Evolutionary conservation across 2,329 filamentous ascomycete genomes (phyloP), one percentile per base, ranked within the genome.

Genomic region (Chalaropsis thielavioides): DNA sequence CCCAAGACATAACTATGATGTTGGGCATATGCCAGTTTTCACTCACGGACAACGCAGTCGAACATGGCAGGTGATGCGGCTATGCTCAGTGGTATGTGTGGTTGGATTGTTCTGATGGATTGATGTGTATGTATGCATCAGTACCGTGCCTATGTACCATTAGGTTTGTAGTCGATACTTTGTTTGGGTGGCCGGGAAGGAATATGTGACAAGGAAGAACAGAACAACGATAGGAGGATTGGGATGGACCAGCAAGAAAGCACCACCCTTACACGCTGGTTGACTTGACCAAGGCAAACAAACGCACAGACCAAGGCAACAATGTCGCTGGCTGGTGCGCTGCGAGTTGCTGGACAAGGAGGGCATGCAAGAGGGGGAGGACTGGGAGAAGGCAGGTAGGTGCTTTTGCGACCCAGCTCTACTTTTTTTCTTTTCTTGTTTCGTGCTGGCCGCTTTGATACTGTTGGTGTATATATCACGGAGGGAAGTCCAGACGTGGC

Each of bases 321-420:
- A 15, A 35, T 38, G 24, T 38, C 54, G 54, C 54, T 58, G 54
- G 54, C 54, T 58, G 54, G 54, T 58, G 54, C 54, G 54, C 27
- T 58, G 54, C 54, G 17, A 35, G 27, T 11, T 54, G 49, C 24
- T 54, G 19, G 49, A 54, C 19, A 6, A 6, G 27, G 46, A 51
- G 19, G 46, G 19, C 6, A 22, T n/a, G 46, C 17, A 19, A 5
- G 46, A 27, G 46, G 46, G 24, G 46, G 3, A 58, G 17, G 24
- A 35, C 13, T 27, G 17, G 51, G 24, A n/a, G 24, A 19, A 17
- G 2, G 22, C 24, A 31, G 7, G 43, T 6, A 31, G 7, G 43
- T 6, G 15, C 43, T 6, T 46, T 6, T 46, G 6, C 19, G 43
- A n/a, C 15, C 15, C 43, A 17, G 43, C 15, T 19, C 43, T 46